Conservation (phyloP, 805 yeast species). For the Cyberlindnera misumaiensis region DNA sequence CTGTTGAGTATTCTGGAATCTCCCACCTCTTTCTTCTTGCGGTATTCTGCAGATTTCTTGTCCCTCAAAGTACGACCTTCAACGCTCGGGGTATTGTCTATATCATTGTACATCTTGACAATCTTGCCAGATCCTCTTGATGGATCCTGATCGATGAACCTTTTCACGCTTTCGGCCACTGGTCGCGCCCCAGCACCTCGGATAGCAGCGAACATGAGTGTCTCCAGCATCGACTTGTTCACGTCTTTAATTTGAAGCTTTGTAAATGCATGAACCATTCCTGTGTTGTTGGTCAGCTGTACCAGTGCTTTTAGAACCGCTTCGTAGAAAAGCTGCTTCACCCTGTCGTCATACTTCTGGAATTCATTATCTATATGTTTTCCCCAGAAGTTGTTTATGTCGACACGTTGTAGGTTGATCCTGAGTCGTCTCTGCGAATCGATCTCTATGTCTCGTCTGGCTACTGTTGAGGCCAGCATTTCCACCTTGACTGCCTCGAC, state of each 20-base stretch:
- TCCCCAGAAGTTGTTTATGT: conserved; percentile 4
- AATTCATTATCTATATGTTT: neutral
- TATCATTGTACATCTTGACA: neutral
- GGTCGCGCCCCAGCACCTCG: conserved; percentile 7
- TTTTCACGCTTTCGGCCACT: neutral
- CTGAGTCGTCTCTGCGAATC: conserved; percentile 1
- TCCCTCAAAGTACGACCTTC: too few species aligned
- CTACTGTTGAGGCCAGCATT: conserved; percentile 3
- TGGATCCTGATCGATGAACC: neutral
- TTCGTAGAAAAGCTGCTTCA: conserved; percentile 9
- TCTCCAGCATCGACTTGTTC: conserved; percentile 5
- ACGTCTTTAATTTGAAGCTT: conserved; percentile 2
- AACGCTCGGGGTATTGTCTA: too few species aligned
- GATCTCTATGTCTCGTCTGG: conserved; percentile 4
- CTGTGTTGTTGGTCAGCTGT: conserved; percentile 12
- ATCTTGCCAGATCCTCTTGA: neutral
- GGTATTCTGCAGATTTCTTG: too few species aligned
- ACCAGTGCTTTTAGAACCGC: conserved; percentile 9
- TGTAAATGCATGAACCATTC: conserved; percentile 13
- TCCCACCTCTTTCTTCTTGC: neutral
- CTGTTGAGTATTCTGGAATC: conserved; percentile 1
- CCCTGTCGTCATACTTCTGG: neutral
- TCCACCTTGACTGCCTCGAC: conserved; percentile 4
- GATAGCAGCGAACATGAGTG: conserved; percentile 12
- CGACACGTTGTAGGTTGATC: conserved; percentile 15